Conservation (phyloP, 139 green algal species). For the Desmodesmus armatus region DNA sequence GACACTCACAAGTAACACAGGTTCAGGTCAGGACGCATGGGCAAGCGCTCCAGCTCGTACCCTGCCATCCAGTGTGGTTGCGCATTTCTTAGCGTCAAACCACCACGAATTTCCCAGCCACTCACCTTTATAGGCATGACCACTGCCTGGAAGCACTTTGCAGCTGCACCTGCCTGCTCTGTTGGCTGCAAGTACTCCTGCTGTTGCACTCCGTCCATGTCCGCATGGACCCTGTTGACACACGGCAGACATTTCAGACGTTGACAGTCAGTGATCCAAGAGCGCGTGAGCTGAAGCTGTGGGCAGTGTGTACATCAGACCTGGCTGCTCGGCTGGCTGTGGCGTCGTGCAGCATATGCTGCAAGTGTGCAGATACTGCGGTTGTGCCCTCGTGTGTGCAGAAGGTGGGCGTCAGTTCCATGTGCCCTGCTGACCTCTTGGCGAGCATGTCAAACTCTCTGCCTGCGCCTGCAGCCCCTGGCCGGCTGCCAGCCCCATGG, state of each 20-base stretch:
- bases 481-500: neutral
- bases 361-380: neutral
- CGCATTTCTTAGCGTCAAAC: neutral
- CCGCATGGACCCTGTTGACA: no score
- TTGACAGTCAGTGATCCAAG: neutral
- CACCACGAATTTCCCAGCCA: neutral
- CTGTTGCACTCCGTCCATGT: neutral
- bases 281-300: neutral
- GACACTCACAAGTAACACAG: neutral
- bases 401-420: no score
- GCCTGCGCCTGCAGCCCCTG: neutral
- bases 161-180: neutral
- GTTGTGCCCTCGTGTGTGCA: neutral
- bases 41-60: neutral
- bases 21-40: neutral
- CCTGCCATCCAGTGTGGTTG: neutral
- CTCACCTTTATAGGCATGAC: neutral
- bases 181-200: neutral
- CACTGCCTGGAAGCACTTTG: no score
- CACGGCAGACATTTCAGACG: no score
- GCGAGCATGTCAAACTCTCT: neutral
- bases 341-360: neutral
- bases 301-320: neutral
- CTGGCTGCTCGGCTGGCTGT: neutral
- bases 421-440: neutral